These are phyloP conservation scores for Fusarium mangiferae DNA, from an alignment of 2,329 filamentous ascomycete genomes.

Conservation along the genomic window DNA sequence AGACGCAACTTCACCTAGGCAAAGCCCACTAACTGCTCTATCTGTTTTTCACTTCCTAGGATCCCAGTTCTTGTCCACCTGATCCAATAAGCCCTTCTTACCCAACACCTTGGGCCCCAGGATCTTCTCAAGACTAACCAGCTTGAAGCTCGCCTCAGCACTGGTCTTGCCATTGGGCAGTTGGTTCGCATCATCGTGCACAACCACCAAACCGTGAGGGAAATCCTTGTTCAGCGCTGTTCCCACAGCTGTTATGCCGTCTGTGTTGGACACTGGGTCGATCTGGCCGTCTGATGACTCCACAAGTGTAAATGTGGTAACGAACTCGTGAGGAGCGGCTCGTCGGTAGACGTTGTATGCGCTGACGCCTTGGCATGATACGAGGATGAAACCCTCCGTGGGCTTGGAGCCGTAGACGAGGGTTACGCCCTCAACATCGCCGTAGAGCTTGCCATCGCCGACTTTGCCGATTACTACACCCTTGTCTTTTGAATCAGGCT, in stretches of 20 bases:
- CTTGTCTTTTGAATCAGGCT: slow-evolving; percentile 54
- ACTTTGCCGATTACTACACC: slow-evolving; percentile 54
- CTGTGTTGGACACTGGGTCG: slow-evolving; percentile 64
- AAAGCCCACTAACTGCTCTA: not conserved
- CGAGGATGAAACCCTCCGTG: slow-evolving; percentile 60
- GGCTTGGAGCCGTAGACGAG: slow-evolving; percentile 58
- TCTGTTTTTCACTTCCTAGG: slow-evolving; percentile 43
- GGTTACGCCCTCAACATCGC: slow-evolving; percentile 65
- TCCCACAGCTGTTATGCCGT: slow-evolving; percentile 61
- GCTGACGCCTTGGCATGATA: slow-evolving; percentile 64
- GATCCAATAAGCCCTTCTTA: slow-evolving; percentile 44
- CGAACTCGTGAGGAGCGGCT: slow-evolving; percentile 59
- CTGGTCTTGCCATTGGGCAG: slow-evolving; percentile 57
- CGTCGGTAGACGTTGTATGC: slow-evolving; percentile 63
- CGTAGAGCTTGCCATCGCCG: slow-evolving; percentile 59
- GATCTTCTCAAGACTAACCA: slow-evolving; percentile 55
- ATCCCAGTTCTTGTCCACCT: slow-evolving; percentile 54
- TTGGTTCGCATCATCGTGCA: slow-evolving; percentile 65
- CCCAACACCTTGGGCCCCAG: slow-evolving; percentile 46
- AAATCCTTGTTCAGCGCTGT: slow-evolving; percentile 54
- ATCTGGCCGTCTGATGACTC: slow-evolving; percentile 54
- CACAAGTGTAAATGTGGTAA: slow-evolving; percentile 60
- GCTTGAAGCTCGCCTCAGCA: slow-evolving; percentile 61
- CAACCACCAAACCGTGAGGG: slow-evolving; percentile 58
- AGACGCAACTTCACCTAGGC: not conserved